A percentile compares a stretch with the other conserved stretches of the same genome.
Conservation (phyloP, 768 basidiomycete species). For the Clavaria fumosa region DNA sequence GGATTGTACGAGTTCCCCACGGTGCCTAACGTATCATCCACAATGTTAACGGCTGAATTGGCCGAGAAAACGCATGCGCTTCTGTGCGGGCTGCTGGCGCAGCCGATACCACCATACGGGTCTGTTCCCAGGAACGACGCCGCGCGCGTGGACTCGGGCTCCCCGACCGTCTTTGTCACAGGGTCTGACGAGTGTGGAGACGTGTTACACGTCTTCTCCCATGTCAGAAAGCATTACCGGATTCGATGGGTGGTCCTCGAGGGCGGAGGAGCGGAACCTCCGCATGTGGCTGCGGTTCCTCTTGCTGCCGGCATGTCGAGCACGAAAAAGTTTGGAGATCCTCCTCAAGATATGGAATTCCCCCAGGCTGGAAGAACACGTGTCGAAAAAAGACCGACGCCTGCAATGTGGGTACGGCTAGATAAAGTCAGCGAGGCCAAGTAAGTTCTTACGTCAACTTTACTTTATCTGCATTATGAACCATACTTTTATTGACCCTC, state of each 20-base stretch:
- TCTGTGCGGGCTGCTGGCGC: too few species aligned
- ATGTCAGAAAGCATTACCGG: slow-evolving; percentile 77
- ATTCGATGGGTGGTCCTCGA: slow-evolving; percentile 55
- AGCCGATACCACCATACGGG: too few species aligned
- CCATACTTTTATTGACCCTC: slow-evolving; percentile 1
- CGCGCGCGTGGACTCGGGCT: too few species aligned
- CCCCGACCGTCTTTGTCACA: too few species aligned
- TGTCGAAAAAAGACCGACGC: slow-evolving; percentile 9
- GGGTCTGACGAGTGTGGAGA: too few species aligned
- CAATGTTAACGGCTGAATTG: too few species aligned
- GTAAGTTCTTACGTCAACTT: slow-evolving; percentile 26
- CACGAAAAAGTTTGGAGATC: slow-evolving; percentile 6
- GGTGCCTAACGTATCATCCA: slow-evolving; percentile 28
- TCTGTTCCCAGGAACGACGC: too few species aligned
- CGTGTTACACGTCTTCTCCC: slow-evolving; percentile 76
- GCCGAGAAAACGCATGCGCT: too few species aligned
- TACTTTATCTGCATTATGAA: not conserved
- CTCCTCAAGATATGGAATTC: too few species aligned
- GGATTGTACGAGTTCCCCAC: slow-evolving; percentile 85
- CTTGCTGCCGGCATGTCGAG: slow-evolving; percentile 1
- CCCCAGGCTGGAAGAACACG: slow-evolving; percentile 9
- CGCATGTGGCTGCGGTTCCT: slow-evolving; percentile 14
- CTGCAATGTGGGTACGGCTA: slow-evolving; percentile 35
- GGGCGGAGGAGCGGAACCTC: slow-evolving; percentile 32
- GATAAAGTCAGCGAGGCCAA: slow-evolving; percentile 42